phyloP scores from a whole-genome alignment of 176 grass and related monocot genomes.

The Puccinellia tenuiflora region DNA sequence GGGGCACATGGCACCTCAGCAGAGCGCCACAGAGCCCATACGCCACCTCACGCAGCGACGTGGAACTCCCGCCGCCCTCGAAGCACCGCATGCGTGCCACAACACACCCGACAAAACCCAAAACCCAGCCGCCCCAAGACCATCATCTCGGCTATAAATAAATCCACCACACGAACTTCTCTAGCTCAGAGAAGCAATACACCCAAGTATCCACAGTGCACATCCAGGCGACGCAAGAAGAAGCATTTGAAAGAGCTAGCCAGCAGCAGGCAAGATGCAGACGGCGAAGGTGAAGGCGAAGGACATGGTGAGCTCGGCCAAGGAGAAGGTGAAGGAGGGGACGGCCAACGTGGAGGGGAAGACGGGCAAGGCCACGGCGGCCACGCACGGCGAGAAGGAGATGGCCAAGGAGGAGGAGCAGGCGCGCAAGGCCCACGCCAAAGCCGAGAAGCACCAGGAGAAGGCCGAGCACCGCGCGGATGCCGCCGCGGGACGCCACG shows the following conservation, averaged over 20 bases:
- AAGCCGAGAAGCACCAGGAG: constrained; percentile 53
- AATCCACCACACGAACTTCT: not conserved
- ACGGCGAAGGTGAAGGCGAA: constrained; percentile 53
- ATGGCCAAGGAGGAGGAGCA: constrained; percentile 35
- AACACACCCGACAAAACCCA: not conserved
- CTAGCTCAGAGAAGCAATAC: not conserved
- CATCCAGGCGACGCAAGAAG: not conserved
- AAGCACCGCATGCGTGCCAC: constrained; percentile 14
- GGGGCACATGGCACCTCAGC: not conserved
- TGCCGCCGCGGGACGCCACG: not conserved
- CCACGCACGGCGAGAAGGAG: constrained; percentile 41
- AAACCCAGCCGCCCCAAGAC: not conserved
- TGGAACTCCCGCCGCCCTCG: not conserved
- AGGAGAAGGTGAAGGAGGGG: constrained; percentile 53
- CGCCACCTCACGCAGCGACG: constrained; percentile 32
- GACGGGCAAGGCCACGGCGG: constrained; percentile 25
- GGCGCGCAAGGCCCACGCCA: constrained; percentile 44
- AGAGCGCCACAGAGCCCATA: not conserved
- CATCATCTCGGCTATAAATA: not conserved
- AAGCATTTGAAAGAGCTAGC: not conserved
- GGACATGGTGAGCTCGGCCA: constrained; percentile 50
- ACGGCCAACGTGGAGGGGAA: constrained; percentile 38
- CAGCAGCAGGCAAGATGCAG: constrained; percentile 23
- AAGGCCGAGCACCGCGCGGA: constrained; percentile 49
- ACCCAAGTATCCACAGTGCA: not conserved